phyloP scores from a whole-genome alignment of 306 rosid species.

The Prunus dulcis region DNA sequence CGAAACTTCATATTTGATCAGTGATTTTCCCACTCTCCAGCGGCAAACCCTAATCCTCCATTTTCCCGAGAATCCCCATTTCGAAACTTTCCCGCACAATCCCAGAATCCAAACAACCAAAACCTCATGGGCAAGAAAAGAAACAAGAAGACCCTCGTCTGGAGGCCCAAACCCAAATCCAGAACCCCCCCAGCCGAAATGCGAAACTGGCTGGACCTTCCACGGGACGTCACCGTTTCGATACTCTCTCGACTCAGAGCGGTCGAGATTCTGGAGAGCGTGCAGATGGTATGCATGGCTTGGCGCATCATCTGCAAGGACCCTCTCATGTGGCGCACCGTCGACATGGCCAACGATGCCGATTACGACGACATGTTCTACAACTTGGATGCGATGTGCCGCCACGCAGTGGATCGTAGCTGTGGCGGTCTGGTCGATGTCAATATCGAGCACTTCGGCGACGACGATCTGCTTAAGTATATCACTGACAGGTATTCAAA shows the following conservation, averaged over 20 bases:
- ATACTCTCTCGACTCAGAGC: slow-evolving; percentile 43
- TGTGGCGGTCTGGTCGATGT: slow-evolving; percentile 37
- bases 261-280: slow-evolving; percentile 29
- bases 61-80: too few species aligned
- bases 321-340: slow-evolving; percentile 47
- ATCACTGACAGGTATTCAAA: slow-evolving; percentile 36
- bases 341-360: slow-evolving; percentile 34
- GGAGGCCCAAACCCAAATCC: not conserved
- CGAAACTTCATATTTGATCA: too few species aligned
- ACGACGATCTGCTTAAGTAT: slow-evolving; percentile 36
- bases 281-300: slow-evolving; percentile 41
- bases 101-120: too few species aligned
- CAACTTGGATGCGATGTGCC: slow-evolving; percentile 34
- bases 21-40: too few species aligned
- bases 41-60: too few species aligned
- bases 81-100: too few species aligned
- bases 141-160: not conserved
- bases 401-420: slow-evolving; percentile 45
- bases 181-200: not conserved
- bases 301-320: slow-evolving; percentile 57
- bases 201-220: slow-evolving; percentile 48
- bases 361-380: not conserved
- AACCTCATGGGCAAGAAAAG: not conserved
- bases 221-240: slow-evolving; percentile 37
- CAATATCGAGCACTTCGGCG: slow-evolving; percentile 37